Percentiles rank a stretch among this genome's conserved stretches.
Conservation (phyloP, 2,329 filamentous ascomycete genomes). For the Apiospora kogelbergensis region DNA sequence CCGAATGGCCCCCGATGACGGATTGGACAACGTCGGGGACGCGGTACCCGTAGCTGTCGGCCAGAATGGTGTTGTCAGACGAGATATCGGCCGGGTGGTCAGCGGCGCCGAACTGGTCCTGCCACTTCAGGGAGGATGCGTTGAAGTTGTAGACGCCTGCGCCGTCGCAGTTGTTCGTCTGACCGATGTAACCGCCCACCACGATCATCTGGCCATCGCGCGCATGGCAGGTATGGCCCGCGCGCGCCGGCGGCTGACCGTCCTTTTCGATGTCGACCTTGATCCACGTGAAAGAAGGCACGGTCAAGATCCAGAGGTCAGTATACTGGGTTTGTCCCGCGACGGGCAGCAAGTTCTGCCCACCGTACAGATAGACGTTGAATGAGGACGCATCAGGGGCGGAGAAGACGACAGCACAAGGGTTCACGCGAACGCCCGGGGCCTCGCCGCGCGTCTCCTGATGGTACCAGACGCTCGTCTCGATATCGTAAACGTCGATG, state of each 20-base stretch:
- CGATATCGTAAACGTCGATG: constrained; percentile 76
- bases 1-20: constrained; percentile 59
- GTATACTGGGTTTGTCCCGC: constrained; percentile 60
- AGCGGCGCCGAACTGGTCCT: constrained; percentile 59
- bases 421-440: constrained; percentile 68
- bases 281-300: constrained; percentile 75
- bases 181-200: constrained; percentile 67
- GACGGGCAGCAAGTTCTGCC: constrained; percentile 68
- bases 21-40: constrained; percentile 64
- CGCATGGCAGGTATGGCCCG: constrained; percentile 68
- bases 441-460: constrained; percentile 65
- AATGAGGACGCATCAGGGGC: constrained; percentile 73
- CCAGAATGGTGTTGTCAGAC: constrained; percentile 51
- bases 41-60: constrained; percentile 62
- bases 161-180: constrained; percentile 61
- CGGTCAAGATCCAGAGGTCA: constrained; percentile 73
- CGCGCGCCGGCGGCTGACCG: constrained; percentile 57
- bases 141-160: constrained; percentile 75
- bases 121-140: constrained; percentile 63
- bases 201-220: constrained; percentile 72
- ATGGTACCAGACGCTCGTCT: constrained; percentile 70
- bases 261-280: constrained; percentile 52
- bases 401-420: constrained; percentile 67
- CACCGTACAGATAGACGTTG: constrained; percentile 77
- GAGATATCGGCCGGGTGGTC: constrained; percentile 46